Evolutionary conservation across 2,329 filamentous ascomycete species (phyloP), one percentile per base, ranked within the genome.

Genomic region (Ascochyta koolunga): DNA sequence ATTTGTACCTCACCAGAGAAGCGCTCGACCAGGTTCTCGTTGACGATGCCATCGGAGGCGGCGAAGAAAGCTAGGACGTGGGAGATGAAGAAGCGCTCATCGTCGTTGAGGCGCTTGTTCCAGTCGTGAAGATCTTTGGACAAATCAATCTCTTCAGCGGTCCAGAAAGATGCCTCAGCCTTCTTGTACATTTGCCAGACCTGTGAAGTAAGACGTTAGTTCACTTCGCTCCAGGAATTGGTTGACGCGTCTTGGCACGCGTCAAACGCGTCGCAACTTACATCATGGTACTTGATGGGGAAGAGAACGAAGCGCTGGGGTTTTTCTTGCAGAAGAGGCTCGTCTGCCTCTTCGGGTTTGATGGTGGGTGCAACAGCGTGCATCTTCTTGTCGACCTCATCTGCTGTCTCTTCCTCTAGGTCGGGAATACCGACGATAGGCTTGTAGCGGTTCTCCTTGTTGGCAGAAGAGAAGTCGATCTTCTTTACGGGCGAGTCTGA

Each of bases 181-280:
- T 98, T 98, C 87, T 99, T 99, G 87, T 99, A 99, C 93, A 98
- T 98, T 79, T 98, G 93, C 95, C 95, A 99, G 78, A 97, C 96
- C 93, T 97, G 68, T 75, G 25, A 62, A 58, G 47, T 37, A 54
- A 52, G 74, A 37, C 38, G 56, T 77, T 67, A 78, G 71, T 52
- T 19, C 29, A 39, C 54, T 40, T 61, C 56, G 36, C 47, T 38
- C 53, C 43, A 9, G 58, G 18, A 11, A 39, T 41, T 40, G 31
- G 35, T 36, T 83, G 83, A 91, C 88, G 87, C 89, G 89, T 88
- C 11, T n/a, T 19, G 33, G 21, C 66, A 77, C 73, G 77, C 79
- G 81, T 79, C 67, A 70, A 67, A 50, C 57, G 43, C 54, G 55
- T 54, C n/a, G 15, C 19, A 27, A 84, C 91, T 79, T 80, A 97